Base-by-base conservation (phyloP, 371 early-diverging fungal genomes). In the Smittium mucronatum region DNA sequence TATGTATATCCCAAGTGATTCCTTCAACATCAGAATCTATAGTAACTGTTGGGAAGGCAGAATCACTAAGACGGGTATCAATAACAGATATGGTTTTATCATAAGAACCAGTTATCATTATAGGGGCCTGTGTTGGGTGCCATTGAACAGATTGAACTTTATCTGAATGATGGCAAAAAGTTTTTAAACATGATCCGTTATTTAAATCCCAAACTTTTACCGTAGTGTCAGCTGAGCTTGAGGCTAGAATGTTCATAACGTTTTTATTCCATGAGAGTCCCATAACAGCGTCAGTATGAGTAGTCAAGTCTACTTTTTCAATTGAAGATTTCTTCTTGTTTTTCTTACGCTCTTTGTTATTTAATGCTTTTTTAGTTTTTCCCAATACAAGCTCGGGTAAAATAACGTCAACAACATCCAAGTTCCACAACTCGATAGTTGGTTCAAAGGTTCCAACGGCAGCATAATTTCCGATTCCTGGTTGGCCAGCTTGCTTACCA, bases 391-490 rank as follows among this genome's bases (percentile, higher is more conserved):
- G 84, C 66, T 91, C 87, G 2, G 98, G 98, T 75, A 89, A 91
- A 84, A 91, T 86, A 34, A 87, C 82, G 74, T 98, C 98, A 35
- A 95, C 75, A 0, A 85, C 82, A 73, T 98, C 95, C 70, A 96
- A 76, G 78, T 97, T 89, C 98, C 98, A 98, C 68, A 97, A 93
- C 77, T 98, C 97, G 69, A 98, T 93, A 75, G 89, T 88, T 2
- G 97, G 94, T 69, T 95, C 93, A 80, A 96, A 94, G 8, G 95
- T 94, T 57, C 94, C 97, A 57, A 97, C 85, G 1, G 97, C 97
- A 21, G 91, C 89, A 76, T 87, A 96, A 80, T 90, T 93, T 57
- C 90, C 91, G 8, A 77, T 75, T 0, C 74, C 71, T 0, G 32
- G 33, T 68, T 68, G 36, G 2, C 57, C 68, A n/a, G 73, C 72